Percentiles rank a stretch among this genome's conserved stretches.
Conservation (phyloP, 768 basidiomycete species). For the Pulveroboletus sp. region DNA sequence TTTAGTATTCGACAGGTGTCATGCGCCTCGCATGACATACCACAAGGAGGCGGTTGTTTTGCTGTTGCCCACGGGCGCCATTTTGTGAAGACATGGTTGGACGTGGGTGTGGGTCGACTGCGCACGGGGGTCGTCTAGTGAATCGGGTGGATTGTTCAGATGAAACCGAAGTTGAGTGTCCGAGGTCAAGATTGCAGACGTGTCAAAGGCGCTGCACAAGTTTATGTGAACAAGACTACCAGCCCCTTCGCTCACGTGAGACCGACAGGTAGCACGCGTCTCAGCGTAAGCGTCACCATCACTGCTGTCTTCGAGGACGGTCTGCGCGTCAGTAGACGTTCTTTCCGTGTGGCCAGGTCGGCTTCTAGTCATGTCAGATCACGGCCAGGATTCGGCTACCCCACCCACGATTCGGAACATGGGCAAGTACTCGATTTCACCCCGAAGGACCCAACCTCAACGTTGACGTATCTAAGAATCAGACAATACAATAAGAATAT, state of each 20-base stretch:
- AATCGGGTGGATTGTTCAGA: not conserved
- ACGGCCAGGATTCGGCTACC: conserved; percentile 23
- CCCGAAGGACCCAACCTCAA: conserved; percentile 1
- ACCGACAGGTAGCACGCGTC: not conserved
- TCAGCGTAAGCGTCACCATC: not conserved
- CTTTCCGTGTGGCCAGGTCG: not conserved
- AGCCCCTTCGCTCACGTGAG: conserved; percentile 18
- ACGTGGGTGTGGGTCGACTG: not conserved
- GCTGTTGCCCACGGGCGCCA: conserved; percentile 27
- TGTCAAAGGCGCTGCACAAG: conserved; percentile 5
- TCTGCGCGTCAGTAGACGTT: not conserved
- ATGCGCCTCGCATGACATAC: conserved; percentile 18
- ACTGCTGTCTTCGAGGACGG: not conserved
- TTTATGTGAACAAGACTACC: not conserved
- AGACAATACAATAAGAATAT: conserved; percentile 70
- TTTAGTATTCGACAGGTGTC: conserved; percentile 4
- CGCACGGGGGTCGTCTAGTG: not conserved
- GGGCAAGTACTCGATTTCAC: conserved; percentile 29
- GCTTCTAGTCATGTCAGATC: conserved; percentile 24
- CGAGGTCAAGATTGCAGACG: not conserved
- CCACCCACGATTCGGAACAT: conserved; percentile 35
- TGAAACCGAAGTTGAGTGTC: no score
- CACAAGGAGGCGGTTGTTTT: conserved; percentile 29
- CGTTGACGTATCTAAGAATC: conserved; percentile 34
- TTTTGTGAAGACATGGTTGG: conserved; percentile 24